Evolutionary conservation across 2,329 filamentous ascomycete genomes (phyloP).

Genomic region (Xylogone sp.): DNA sequence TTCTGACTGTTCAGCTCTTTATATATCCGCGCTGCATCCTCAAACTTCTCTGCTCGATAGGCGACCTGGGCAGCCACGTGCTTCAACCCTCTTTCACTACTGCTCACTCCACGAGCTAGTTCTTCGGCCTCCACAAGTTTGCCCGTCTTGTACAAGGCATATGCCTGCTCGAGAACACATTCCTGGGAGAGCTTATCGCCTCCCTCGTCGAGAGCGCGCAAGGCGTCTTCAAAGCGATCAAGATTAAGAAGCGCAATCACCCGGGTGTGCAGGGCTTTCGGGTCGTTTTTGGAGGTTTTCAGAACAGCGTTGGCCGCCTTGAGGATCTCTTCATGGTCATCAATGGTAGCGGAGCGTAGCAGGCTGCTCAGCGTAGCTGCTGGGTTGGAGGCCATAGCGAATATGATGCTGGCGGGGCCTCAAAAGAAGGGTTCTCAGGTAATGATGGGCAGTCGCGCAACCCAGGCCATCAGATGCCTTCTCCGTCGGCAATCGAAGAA

Average conservation of each 20-base stretch:
- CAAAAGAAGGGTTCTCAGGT: not conserved
- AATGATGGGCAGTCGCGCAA: not conserved
- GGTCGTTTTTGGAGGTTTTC: slow-evolving; percentile 54
- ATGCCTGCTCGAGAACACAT: slow-evolving; percentile 68
- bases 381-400: slow-evolving; percentile 26
- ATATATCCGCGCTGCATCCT: slow-evolving; percentile 62
- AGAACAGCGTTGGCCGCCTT: slow-evolving; percentile 58
- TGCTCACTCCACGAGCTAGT: slow-evolving; percentile 15
- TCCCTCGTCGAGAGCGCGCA: slow-evolving; percentile 62
- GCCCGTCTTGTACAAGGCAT: slow-evolving; percentile 80
- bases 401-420: not conserved
- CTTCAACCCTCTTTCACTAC: slow-evolving; percentile 20
- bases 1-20: slow-evolving; percentile 46
- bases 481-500: not conserved
- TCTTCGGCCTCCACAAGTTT: slow-evolving; percentile 60
- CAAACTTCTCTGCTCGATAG: slow-evolving; percentile 73
- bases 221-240: slow-evolving; percentile 76
- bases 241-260: slow-evolving; percentile 75
- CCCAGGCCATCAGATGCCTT: not conserved
- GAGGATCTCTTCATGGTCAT: slow-evolving; percentile 73
- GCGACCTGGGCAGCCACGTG: slow-evolving; percentile 64
- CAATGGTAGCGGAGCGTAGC: slow-evolving; percentile 51
- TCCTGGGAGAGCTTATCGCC: slow-evolving; percentile 56
- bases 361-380: slow-evolving; percentile 27
- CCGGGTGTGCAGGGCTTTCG: slow-evolving; percentile 63